phyloP scores from a whole-genome alignment of 202 grass and related monocot species.

The Elaeis oleifera region DNA sequence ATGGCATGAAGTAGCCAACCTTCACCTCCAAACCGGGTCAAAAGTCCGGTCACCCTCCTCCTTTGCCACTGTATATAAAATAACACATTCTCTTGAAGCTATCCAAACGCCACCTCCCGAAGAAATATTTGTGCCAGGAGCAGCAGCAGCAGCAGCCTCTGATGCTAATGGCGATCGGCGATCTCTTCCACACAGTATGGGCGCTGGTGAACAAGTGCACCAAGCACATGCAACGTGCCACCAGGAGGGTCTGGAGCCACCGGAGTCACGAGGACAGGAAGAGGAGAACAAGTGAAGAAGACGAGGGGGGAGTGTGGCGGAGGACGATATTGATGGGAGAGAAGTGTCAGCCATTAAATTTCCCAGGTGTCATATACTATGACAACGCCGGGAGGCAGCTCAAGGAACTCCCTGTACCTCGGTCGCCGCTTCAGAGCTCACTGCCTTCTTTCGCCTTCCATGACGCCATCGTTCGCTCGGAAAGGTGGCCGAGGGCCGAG shows the following conservation, averaged over 20 bases:
- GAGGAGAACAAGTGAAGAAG: background rate
- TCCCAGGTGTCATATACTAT: conserved; percentile 55
- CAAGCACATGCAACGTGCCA: conserved; percentile 12
- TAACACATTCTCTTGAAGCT: too few species aligned
- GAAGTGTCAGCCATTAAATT: conserved; percentile 65
- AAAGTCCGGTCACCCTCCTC: too few species aligned
- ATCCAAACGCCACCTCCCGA: too few species aligned
- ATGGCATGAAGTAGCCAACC: too few species aligned
- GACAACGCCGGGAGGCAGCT: conserved; percentile 41
- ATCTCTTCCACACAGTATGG: conserved; percentile 17
- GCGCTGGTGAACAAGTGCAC: conserved; percentile 15
- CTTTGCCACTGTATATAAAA: too few species aligned
- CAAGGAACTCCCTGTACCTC: conserved; percentile 21
- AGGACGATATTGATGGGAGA: conserved; percentile 52
- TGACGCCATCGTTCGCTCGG: too few species aligned
- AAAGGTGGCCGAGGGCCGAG: too few species aligned
- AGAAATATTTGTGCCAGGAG: too few species aligned
- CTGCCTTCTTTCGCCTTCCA: conserved; percentile 8
- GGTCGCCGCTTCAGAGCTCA: conserved; percentile 19
- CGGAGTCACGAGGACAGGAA: too few species aligned
- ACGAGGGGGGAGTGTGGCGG: conserved; percentile 42
- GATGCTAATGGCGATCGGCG: conserved; percentile 2
- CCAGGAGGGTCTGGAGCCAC: background rate
- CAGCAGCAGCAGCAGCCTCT: too few species aligned
- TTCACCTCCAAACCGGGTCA: too few species aligned